Percentiles rank a stretch among this genome's conserved stretches.
These are phyloP conservation scores for Tricholoma hemisulphureum DNA, from an alignment of 768 basidiomycete genomes.

Conservation along the genomic window DNA sequence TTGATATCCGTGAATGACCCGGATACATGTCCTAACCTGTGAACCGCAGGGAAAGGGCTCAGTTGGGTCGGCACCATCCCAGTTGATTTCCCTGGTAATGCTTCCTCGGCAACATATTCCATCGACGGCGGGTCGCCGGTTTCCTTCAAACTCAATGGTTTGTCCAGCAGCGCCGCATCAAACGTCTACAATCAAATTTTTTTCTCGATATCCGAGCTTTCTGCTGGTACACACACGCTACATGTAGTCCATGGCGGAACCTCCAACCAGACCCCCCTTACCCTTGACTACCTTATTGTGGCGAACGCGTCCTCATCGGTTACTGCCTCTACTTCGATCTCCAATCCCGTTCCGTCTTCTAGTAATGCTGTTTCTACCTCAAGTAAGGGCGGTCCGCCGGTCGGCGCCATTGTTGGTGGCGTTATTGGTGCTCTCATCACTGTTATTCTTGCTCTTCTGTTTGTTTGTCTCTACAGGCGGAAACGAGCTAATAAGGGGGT, in stretches of 20 bases:
- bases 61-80: constrained; percentile 13
- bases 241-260: constrained; percentile 21
- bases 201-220: constrained; percentile 21
- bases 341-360: neutral
- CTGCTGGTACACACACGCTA: constrained; percentile 22
- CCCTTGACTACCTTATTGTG: constrained; percentile 24
- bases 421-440: constrained; percentile 16
- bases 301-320: constrained; percentile 15
- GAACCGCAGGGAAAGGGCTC: constrained; percentile 9
- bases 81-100: neutral
- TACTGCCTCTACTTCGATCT: neutral
- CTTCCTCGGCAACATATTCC: constrained; percentile 11
- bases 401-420: constrained; percentile 21
- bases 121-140: constrained; percentile 19
- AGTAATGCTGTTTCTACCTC: neutral
- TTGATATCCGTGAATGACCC: neutral
- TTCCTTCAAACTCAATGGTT: constrained; percentile 21
- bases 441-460: constrained; percentile 11
- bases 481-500: neutral
- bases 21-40: constrained; percentile 5
- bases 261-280: constrained; percentile 22
- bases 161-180: neutral
- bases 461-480: constrained; percentile 1
- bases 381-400: constrained; percentile 2
- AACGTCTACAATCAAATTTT: constrained; percentile 25